Percentiles rank a stretch among this genome's conserved stretches.
Evolutionary conservation across 1,139 yeast genomes (phyloP).

Genomic region (Blastobotrys serpentis): DNA sequence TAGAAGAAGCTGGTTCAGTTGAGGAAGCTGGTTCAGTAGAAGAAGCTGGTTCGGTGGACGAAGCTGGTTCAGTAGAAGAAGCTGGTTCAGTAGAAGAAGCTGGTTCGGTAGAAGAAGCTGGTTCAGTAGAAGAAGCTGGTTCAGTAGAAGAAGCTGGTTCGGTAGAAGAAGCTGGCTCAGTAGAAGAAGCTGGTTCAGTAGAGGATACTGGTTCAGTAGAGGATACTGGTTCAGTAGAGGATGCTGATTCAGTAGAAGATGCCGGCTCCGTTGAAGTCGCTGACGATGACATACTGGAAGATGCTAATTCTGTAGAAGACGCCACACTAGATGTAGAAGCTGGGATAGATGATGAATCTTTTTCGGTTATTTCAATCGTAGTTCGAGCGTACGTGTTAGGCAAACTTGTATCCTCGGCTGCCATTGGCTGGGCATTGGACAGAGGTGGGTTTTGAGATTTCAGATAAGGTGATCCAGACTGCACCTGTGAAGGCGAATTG

Average conservation of each 20-base stretch:
- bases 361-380: background rate
- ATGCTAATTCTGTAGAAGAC: background rate
- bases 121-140: background rate
- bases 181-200: background rate
- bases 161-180: background rate
- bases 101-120: constrained; percentile 1
- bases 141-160: background rate
- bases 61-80: constrained; percentile 1
- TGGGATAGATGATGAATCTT: constrained; percentile 1
- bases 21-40: constrained; percentile 4
- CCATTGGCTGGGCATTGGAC: background rate
- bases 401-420: background rate
- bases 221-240: constrained; percentile 2
- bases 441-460: background rate
- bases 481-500: background rate
- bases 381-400: constrained; percentile 6
- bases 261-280: background rate
- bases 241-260: background rate
- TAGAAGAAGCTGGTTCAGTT: background rate
- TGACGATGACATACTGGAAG: background rate
- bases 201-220: background rate
- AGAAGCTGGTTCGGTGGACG: background rate
- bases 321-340: background rate
- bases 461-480: too few relatives aligned
- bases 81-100: background rate